Evolutionary conservation across 495 filamentous ascomycete species (phyloP).

Genomic region (Cercophora samala): DNA sequence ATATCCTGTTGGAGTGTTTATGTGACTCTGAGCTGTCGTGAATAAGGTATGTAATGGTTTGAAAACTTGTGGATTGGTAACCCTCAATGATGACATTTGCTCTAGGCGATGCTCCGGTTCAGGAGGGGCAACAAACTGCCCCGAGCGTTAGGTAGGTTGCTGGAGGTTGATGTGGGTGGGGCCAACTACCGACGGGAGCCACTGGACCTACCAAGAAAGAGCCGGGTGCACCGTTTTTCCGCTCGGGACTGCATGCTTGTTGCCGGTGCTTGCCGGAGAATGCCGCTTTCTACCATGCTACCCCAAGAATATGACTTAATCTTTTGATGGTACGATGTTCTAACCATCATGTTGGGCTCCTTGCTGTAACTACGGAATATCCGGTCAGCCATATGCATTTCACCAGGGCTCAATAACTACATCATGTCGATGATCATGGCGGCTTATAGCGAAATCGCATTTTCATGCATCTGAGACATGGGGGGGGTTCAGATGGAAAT

Average conservation of each 20-base stretch:
- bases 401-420: neutral
- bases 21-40: neutral
- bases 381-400: neutral
- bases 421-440: neutral
- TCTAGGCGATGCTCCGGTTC: neutral
- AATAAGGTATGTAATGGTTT: neutral
- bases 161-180: neutral
- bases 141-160: neutral
- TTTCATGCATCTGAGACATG: slow-evolving; percentile 18
- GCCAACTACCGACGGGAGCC: neutral
- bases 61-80: no score
- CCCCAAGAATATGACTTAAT: neutral
- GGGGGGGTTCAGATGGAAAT: slow-evolving; percentile 5
- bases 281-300: neutral
- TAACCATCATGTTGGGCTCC: neutral
- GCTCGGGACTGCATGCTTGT: neutral
- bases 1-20: neutral
- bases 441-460: slow-evolving; percentile 19
- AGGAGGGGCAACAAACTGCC: slow-evolving; percentile 3
- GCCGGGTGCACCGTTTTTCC: neutral
- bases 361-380: slow-evolving; percentile 1
- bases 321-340: neutral
- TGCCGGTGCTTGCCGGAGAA: neutral
- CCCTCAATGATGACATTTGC: neutral
- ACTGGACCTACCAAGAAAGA: neutral